These are phyloP conservation scores for Eucalyptus sp. DNA, from an alignment of 345 rosid species.

Conservation along the genomic window DNA sequence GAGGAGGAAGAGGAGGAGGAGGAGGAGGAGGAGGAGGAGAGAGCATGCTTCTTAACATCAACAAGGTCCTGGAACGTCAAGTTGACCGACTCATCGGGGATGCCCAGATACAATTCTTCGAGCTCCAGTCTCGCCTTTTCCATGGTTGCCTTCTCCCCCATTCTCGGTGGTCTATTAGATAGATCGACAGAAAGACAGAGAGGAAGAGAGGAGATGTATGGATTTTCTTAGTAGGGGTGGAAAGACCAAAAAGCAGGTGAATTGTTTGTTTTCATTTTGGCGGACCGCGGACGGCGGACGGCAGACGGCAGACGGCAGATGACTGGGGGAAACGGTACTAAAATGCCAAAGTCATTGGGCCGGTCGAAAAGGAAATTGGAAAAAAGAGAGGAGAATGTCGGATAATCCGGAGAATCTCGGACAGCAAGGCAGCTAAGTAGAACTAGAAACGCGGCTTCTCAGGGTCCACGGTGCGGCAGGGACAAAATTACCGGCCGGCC, in stretches of 20 bases:
- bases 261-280: neutral
- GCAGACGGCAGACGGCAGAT: neutral
- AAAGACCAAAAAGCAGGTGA: neutral
- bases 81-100: constrained; percentile 63
- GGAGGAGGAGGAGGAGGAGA: neutral
- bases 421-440: neutral
- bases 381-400: neutral
- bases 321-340: neutral
- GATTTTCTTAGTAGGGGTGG: neutral
- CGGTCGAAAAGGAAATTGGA: neutral
- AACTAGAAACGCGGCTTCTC: neutral
- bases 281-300: neutral
- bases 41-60: neutral
- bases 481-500: neutral
- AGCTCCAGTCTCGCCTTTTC: constrained; percentile 45
- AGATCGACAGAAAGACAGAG: neutral
- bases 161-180: neutral
- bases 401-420: neutral
- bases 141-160: constrained; percentile 21
- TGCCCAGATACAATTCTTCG: constrained; percentile 44
- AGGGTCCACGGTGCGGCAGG: neutral
- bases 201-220: neutral
- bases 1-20: neutral
- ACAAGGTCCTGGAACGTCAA: constrained; percentile 55
- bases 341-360: neutral